A percentile compares a stretch with the other conserved stretches of the same genome.
Evolutionary conservation across 2,329 filamentous ascomycete genomes (phyloP).

Genomic region (Pseudomassariella vexata): DNA sequence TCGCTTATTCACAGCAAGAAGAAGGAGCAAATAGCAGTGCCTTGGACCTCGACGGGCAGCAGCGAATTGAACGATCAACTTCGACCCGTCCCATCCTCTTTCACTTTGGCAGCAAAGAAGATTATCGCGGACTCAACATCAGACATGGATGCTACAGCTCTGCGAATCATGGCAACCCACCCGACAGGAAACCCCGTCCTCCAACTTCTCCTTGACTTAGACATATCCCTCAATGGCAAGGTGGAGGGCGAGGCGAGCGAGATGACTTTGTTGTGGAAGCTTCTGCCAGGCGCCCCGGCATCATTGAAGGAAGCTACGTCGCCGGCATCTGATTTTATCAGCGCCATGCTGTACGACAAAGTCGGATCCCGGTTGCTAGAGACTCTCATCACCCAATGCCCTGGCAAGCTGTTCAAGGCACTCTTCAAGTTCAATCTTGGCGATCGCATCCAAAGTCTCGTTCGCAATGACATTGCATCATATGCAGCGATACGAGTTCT

Average conservation of each 20-base stretch:
- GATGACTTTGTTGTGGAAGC: constrained; percentile 61
- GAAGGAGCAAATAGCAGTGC: constrained; percentile 75
- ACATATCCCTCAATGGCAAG: constrained; percentile 69
- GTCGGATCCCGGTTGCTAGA: constrained; percentile 89
- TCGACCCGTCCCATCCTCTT: constrained; percentile 70
- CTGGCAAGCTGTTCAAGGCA: constrained; percentile 85
- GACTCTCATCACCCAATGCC: constrained; percentile 72
- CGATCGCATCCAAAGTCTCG: constrained; percentile 70
- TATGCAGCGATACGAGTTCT: constrained; percentile 82
- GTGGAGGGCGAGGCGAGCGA: constrained; percentile 40
- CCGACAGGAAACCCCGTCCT: constrained; percentile 87
- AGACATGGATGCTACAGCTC: constrained; percentile 69
- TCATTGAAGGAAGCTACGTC: constrained; percentile 68
- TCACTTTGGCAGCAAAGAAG: constrained; percentile 70
- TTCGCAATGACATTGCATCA: constrained; percentile 83
- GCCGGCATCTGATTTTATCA: constrained; percentile 71
- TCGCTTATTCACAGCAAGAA: constrained; percentile 84
- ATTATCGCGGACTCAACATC: constrained; percentile 73
- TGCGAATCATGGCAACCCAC: constrained; percentile 80
- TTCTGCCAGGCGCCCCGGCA: constrained; percentile 70
- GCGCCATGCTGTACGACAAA: constrained; percentile 80
- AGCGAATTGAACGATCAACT: constrained; percentile 39
- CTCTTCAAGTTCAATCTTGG: constrained; percentile 77
- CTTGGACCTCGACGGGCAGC: constrained; percentile 42
- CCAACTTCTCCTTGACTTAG: constrained; percentile 84